Conservation (phyloP, 495 filamentous ascomycete genomes). For the Evansstolkia leycettana region DNA sequence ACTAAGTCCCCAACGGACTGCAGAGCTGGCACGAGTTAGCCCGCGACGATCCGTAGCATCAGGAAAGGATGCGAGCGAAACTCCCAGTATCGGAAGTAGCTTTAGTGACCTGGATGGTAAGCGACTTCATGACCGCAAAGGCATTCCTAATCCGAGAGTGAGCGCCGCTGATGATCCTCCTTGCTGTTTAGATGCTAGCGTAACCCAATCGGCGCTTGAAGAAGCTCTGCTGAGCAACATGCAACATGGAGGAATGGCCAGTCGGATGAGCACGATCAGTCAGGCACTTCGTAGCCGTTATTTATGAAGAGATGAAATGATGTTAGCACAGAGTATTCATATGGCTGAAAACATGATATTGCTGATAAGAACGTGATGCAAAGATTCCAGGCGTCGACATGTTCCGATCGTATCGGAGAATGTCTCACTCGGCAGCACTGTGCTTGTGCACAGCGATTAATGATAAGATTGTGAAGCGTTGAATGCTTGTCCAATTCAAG, state of each 20-base stretch:
- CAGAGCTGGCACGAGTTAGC: constrained; percentile 45
- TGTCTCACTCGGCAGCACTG: no score
- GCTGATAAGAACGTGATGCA: no score
- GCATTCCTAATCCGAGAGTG: no score
- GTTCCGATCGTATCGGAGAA: no score
- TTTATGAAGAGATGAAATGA: constrained; percentile 17
- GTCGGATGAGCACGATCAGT: constrained; percentile 76
- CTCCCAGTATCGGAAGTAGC: constrained; percentile 94
- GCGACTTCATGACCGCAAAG: constrained; percentile 8
- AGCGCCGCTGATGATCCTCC: not conserved
- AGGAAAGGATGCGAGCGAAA: constrained; percentile 63
- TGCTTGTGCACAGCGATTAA: no score
- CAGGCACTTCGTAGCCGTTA: constrained; percentile 47
- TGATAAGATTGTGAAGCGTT: no score
- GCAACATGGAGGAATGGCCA: constrained; percentile 72
- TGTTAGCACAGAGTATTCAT: no score
- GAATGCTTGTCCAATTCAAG: no score
- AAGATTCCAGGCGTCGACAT: no score
- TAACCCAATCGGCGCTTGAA: constrained; percentile 88
- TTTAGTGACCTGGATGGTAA: constrained; percentile 93
- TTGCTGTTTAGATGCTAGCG: constrained; percentile 59
- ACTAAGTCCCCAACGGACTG: constrained; percentile 42
- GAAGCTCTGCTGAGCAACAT: constrained; percentile 89
- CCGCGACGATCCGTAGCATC: constrained; percentile 37
- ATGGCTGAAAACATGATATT: no score